Evolutionary conservation across 192 early-diverging fungal genomes (phyloP), one percentile per base, ranked within the genome.

Genomic region (Coemansia sp.): DNA sequence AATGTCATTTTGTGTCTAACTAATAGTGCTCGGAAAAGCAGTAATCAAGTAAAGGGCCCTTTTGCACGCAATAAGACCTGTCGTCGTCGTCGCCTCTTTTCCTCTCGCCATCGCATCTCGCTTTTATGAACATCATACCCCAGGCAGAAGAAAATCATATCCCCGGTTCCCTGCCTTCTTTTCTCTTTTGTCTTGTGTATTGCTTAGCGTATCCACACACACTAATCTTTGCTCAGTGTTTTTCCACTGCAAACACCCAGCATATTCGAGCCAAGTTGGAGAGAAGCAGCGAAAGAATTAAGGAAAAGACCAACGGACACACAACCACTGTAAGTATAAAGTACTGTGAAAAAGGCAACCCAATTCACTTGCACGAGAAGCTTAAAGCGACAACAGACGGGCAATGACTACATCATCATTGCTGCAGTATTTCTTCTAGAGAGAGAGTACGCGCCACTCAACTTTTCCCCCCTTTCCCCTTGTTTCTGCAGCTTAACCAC

Each of bases 401-500:
- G n/a, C n/a, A n/a, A n/a, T n/a, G n/a, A n/a, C n/a, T n/a, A n/a
- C n/a, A n/a, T n/a, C n/a, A n/a, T n/a, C n/a, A n/a, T n/a, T n/a
- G n/a, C n/a, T n/a, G n/a, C n/a, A n/a, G n/a, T 36, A 36, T 3
- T 36, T 36, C 34, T 1, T 36, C 4, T 6, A 36, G 34, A 36
- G 13, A 36, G 34, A 36, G 45, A 48, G 45, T 48, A 48, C 22
- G 45, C 45, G 45, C 45, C 45, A 48, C 45, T 7, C 45, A 48
- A 48, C 6, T 11, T 25, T 13, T 48, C 6, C 14, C 6, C 6
- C 6, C 22, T 9, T 48, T 25, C 25, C 45, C 4, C 13, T 41
- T 17, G 4, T 41, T 0, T 17, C 9, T 41, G 13, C 34, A 1
- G 34, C 34, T 36, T 36, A 36, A n/a, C n/a, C n/a, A n/a, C n/a